phyloP scores from a whole-genome alignment of 2,329 filamentous ascomycete species.

The Botryotinia globosa region DNA sequence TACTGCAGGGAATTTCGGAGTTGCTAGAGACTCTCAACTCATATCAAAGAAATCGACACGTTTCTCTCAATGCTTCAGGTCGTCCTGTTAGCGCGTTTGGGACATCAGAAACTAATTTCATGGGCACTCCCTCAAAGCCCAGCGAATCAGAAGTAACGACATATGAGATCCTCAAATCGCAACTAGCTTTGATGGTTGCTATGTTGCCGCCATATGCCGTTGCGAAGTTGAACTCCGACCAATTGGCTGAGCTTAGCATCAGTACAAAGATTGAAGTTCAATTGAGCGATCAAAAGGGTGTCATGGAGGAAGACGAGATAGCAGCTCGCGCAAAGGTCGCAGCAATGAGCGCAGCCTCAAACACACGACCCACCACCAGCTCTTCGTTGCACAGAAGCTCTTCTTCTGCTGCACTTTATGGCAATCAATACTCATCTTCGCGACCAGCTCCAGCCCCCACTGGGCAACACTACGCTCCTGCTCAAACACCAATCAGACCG shows the following conservation, averaged over 20 bases:
- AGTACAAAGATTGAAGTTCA: constrained; percentile 51
- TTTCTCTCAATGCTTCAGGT: constrained; percentile 62
- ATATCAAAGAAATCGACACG: constrained; percentile 75
- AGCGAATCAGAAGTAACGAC: constrained; percentile 53
- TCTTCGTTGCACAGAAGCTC: constrained; percentile 32
- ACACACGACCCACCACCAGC: constrained; percentile 26
- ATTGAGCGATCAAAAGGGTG: constrained; percentile 48
- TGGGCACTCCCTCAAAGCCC: constrained; percentile 62
- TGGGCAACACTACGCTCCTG: constrained; percentile 22
- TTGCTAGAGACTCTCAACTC: constrained; percentile 74
- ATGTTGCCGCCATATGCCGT: constrained; percentile 55
- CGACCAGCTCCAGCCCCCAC: constrained; percentile 23
- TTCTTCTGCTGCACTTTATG: constrained; percentile 33
- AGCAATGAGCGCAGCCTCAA: constrained; percentile 27
- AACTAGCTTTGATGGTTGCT: constrained; percentile 51
- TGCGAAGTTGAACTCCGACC: constrained; percentile 55
- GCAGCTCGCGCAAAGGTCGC: constrained; percentile 33
- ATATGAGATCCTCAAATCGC: constrained; percentile 51
- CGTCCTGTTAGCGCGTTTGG: constrained; percentile 62
- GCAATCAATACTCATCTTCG: constrained; percentile 38
- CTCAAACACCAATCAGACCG: constrained; percentile 35
- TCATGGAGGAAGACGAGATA: constrained; percentile 53
- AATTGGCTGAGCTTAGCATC: constrained; percentile 52
- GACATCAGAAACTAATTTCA: constrained; percentile 53
- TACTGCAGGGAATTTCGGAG: constrained; percentile 71